phyloP scores from a whole-genome alignment of 2,329 filamentous ascomycete genomes.

The Colletotrichum sp. region DNA sequence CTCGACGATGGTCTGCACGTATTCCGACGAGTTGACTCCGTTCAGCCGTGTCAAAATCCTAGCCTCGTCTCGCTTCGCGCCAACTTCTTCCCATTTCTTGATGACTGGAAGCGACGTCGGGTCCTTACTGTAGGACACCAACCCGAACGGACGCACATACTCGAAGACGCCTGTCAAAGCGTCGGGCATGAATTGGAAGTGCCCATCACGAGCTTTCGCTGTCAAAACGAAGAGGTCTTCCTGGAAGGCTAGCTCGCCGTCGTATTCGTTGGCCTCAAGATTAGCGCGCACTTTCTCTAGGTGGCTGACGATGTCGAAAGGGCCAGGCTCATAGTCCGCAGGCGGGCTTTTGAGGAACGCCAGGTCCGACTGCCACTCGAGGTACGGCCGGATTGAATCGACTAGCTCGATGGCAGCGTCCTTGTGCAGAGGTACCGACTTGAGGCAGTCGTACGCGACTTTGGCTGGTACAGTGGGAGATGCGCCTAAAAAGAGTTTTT shows the following conservation, averaged over 20 bases:
- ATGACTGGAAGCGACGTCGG: slow-evolving; percentile 43
- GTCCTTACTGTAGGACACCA: slow-evolving; percentile 44
- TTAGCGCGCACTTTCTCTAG: slow-evolving; percentile 35
- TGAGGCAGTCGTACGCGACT: slow-evolving; percentile 39
- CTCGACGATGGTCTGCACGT: slow-evolving; percentile 21
- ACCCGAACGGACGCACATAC: slow-evolving; percentile 36
- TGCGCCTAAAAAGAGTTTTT: slow-evolving; percentile 6
- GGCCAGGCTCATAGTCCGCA: slow-evolving; percentile 49
- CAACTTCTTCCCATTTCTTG: slow-evolving; percentile 46
- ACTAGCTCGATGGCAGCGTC: slow-evolving; percentile 36
- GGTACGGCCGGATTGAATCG: slow-evolving; percentile 40
- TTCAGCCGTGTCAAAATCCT: slow-evolving; percentile 27
- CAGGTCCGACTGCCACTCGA: slow-evolving; percentile 52
- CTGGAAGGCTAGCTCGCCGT: slow-evolving; percentile 45
- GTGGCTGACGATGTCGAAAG: slow-evolving; percentile 39
- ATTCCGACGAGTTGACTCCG: slow-evolving; percentile 26
- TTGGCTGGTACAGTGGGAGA: slow-evolving; percentile 34
- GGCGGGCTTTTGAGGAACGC: slow-evolving; percentile 57
- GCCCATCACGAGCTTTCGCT: slow-evolving; percentile 43
- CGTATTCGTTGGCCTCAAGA: slow-evolving; percentile 36
- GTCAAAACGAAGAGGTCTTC: slow-evolving; percentile 42
- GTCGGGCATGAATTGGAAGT: slow-evolving; percentile 45
- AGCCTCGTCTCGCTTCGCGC: slow-evolving; percentile 27
- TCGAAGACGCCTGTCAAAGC: slow-evolving; percentile 39
- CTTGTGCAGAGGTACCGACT: slow-evolving; percentile 39